Base-by-base conservation (phyloP, 163 green algal species). In the Prototheca wickerhamii region DNA sequence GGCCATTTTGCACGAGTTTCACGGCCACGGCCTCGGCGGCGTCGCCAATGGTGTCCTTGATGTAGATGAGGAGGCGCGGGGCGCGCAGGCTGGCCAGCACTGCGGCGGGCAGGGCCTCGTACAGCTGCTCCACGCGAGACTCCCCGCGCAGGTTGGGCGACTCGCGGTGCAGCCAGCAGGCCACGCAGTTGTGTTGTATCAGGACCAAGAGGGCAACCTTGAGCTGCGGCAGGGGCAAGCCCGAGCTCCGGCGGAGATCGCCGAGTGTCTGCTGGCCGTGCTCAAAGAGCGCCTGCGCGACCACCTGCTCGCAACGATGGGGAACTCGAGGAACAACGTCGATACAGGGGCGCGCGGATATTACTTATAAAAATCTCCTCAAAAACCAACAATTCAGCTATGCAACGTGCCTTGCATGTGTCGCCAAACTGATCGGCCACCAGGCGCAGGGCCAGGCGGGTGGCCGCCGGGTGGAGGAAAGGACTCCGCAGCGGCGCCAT, bases 101-200 rank as follows among this genome's bases (percentile, higher is more conserved):
- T 30, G 74, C 40, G 23, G 10, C 23, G 53, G 30, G 53, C 3
- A 35, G 53, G 7, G 74, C 71, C 50, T 85, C 80, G 53, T 92
- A 92, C 1, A 86, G 32, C 8, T 73, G 35, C 32, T 81, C 60
- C 25, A 34, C 68, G 52, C 32, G 78, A 43, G 60, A 64, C 18
- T 33, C 72, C 50, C 25, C 65, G 43, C 59, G 69, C 29, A 75
- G 52, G n/a, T 58, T 75, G 49, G 73, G 73, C 28, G 84, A 77
- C 8, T 79, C 69, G 3, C 66, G 64, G 60, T 87, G 75, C 15
- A 83, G 46, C 61, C 83, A 87, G 26, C 64, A 76, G 23, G 32
- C 60, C 1, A 87, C 69, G 29, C 67, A 85, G 74, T 85, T 81
- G 59, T 91, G 84, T 69, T 91, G 84, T 4, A 91, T 68, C 26